A percentile compares a stretch with the other conserved stretches of the same genome.
Conservation (phyloP, 306 rosid genomes). For the Ammopiptanthus mongolicus region DNA sequence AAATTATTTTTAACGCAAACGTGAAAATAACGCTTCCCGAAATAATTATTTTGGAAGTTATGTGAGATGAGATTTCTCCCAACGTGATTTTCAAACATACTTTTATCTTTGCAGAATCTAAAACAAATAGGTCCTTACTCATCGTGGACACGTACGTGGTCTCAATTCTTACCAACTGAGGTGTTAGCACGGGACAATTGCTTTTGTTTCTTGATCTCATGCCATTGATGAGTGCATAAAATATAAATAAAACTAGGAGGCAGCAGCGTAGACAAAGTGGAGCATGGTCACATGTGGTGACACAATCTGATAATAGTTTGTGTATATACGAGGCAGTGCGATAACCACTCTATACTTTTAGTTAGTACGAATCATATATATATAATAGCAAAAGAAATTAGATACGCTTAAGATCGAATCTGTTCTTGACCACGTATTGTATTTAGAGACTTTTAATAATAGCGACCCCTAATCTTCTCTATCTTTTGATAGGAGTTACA, state of each 20-base stretch:
- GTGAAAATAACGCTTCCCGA: too few relatives aligned
- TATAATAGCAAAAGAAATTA: conserved; percentile 1
- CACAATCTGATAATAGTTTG: conserved; percentile 1
- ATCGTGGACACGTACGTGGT: too few relatives aligned
- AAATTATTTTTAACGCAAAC: too few relatives aligned
- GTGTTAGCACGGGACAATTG: not conserved
- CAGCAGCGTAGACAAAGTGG: not conserved
- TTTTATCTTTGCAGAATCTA: too few relatives aligned
- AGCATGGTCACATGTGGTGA: conserved; percentile 17
- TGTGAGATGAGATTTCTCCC: too few relatives aligned
- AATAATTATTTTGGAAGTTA: too few relatives aligned
- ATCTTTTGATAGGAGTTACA: too few relatives aligned
- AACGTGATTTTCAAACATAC: too few relatives aligned
- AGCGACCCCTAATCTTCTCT: too few relatives aligned
- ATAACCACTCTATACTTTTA: conserved; percentile 13
- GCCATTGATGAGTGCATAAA: not conserved
- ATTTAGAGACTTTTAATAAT: not conserved
- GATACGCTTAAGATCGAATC: not conserved
- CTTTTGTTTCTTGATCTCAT: not conserved
- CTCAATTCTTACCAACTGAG: not conserved
- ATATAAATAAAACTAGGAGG: not conserved
- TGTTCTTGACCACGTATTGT: not conserved
- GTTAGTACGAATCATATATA: not conserved
- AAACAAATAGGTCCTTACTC: too few relatives aligned
- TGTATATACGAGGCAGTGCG: conserved; percentile 7